A percentile compares a stretch with the other conserved stretches of the same genome.
Evolutionary conservation across 495 filamentous ascomycete species (phyloP).

Genomic region (Penicillium cosmopolitanum): DNA sequence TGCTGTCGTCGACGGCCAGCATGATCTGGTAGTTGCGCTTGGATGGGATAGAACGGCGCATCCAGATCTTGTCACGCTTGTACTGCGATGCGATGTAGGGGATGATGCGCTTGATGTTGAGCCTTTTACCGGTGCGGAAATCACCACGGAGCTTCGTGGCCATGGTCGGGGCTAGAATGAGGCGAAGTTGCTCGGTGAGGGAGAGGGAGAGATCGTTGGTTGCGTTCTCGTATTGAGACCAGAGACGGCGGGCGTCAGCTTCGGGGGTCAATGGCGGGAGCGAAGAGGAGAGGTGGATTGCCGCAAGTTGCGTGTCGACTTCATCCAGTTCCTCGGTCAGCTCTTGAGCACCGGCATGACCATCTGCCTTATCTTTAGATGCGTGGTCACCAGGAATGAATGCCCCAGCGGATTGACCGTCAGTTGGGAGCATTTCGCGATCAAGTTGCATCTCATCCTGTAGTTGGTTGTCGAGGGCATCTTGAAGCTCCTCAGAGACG

Average conservation of each 20-base stretch:
- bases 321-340: conserved; percentile 66
- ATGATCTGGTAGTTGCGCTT: conserved; percentile 97
- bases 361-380: conserved; percentile 35
- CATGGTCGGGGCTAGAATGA: conserved; percentile 91
- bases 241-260: conserved; percentile 74
- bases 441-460: conserved; percentile 55
- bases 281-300: conserved; percentile 64
- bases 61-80: conserved; percentile 99
- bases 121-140: conserved; percentile 95
- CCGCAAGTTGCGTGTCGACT: conserved; percentile 73
- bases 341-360: conserved; percentile 45
- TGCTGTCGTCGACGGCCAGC: conserved; percentile 94
- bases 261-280: conserved; percentile 45
- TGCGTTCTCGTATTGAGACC: conserved; percentile 79
- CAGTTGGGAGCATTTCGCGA: conserved; percentile 36
- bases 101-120: conserved; percentile 99
- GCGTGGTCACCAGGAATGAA: conserved; percentile 46
- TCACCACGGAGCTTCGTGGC: conserved; percentile 96
- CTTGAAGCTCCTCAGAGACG: conserved; percentile 56
- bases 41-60: conserved; percentile 85
- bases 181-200: conserved; percentile 88
- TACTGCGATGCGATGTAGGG: conserved; percentile 96
- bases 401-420: conserved; percentile 47
- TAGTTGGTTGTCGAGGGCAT: conserved; percentile 50
- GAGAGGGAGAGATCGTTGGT: conserved; percentile 86